Evolutionary conservation across 768 basidiomycete species (phyloP).

Genomic region (Crassisporium funariophilum): DNA sequence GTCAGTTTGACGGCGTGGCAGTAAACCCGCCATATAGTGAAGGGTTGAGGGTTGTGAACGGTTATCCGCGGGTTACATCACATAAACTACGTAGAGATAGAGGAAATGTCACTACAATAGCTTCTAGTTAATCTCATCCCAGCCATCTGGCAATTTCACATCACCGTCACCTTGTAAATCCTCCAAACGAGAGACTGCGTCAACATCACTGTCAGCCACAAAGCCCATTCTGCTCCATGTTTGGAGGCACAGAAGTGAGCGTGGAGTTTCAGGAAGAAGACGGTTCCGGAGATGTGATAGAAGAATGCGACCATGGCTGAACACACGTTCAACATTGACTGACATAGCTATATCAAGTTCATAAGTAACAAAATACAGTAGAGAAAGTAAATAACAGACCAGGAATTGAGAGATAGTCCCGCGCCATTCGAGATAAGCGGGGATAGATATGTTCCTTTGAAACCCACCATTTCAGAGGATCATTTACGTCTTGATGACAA

Average conservation of each 20-base stretch:
- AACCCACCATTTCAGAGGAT: constrained; percentile 13
- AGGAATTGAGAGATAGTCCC: constrained; percentile 16
- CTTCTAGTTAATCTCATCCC: too few relatives aligned
- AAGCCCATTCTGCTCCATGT: constrained; percentile 32
- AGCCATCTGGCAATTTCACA: background rate
- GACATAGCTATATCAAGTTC: constrained; percentile 26
- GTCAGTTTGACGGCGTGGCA: too few relatives aligned
- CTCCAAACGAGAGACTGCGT: constrained; percentile 1
- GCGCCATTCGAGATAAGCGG: constrained; percentile 17
- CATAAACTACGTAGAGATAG: too few relatives aligned
- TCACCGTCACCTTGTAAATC: background rate
- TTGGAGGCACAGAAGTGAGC: constrained; percentile 33
- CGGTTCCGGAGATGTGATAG: constrained; percentile 24
- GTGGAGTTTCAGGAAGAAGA: constrained; percentile 23
- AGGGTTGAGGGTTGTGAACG: too few relatives aligned
- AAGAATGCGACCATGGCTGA: constrained; percentile 27
- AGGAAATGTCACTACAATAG: too few relatives aligned
- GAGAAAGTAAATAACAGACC: constrained; percentile 6
- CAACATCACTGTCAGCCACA: constrained; percentile 26
- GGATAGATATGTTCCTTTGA: constrained; percentile 13
- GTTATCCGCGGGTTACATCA: too few relatives aligned
- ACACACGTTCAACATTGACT: constrained; percentile 27
- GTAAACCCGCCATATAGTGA: too few relatives aligned
- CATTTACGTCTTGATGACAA: too few relatives aligned
- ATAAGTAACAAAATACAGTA: background rate